phyloP scores from a whole-genome alignment of 106 monocot genomes.

The Dioscorea dumetorum region DNA sequence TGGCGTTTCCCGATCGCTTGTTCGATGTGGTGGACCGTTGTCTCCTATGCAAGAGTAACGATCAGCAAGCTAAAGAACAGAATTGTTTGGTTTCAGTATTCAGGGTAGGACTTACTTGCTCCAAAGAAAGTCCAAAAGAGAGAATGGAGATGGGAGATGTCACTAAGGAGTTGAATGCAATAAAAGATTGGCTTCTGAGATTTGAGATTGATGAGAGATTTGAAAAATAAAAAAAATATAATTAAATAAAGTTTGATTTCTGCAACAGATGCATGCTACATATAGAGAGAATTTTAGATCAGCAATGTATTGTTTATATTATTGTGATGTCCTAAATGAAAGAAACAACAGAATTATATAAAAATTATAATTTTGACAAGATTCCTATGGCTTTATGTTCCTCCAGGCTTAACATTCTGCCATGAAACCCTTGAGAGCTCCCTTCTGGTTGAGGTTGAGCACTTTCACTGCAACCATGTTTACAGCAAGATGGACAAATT shows the following conservation, averaged over 20 bases:
- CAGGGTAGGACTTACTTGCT: conserved; percentile 6
- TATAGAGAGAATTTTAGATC: too few species aligned
- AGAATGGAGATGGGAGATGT: conserved; percentile 10
- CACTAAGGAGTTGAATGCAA: conserved; percentile 7
- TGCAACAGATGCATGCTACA: too few species aligned
- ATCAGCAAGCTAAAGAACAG: not conserved
- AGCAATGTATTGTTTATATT: too few species aligned
- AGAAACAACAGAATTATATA: too few species aligned
- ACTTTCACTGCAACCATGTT: conserved; percentile 1
- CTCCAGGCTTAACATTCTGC: not conserved
- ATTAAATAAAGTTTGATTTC: too few species aligned
- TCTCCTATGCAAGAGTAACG: not conserved
- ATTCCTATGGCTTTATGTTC: not conserved
- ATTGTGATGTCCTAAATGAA: too few species aligned
- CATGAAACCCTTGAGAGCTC: not conserved
- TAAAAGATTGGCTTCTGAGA: not conserved
- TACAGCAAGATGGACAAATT: too few species aligned
- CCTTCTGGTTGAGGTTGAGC: not conserved
- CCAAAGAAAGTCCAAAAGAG: conserved; percentile 3
- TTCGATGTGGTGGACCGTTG: conserved; percentile 4
- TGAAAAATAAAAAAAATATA: too few species aligned
- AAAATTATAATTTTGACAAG: not conserved
- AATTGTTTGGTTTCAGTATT: conserved; percentile 8
- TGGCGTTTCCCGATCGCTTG: conserved; percentile 5
- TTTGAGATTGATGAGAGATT: too few species aligned